A percentile compares a stretch with the other conserved stretches of the same genome.
phyloP scores from a whole-genome alignment of 441 rosid species.

The Adansonia madagascariensis region DNA sequence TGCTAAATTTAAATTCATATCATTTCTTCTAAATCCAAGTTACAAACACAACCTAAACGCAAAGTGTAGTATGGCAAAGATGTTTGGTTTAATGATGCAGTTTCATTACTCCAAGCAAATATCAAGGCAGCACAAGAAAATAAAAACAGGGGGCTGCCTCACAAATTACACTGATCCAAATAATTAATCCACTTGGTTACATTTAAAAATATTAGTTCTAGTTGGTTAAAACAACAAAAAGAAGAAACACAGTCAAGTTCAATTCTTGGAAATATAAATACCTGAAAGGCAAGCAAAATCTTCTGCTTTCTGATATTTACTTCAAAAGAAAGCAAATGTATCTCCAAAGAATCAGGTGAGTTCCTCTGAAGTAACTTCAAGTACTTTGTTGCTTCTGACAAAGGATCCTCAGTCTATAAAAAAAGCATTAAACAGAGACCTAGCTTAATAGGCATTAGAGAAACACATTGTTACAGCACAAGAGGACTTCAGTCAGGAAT shows the following conservation, averaged over 20 bases:
- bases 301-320: conserved; percentile 92
- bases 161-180: background rate
- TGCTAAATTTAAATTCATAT: background rate
- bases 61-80: background rate
- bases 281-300: conserved; percentile 94
- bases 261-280: conserved; percentile 32
- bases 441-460: conserved; percentile 26
- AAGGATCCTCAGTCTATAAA: conserved; percentile 83
- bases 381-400: conserved; percentile 90
- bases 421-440: conserved; percentile 26
- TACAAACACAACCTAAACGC: background rate
- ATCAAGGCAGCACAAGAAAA: background rate
- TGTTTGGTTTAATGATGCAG: background rate
- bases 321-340: conserved; percentile 95
- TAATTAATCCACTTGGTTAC: background rate
- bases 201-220: background rate
- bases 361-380: conserved; percentile 89
- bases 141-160: background rate
- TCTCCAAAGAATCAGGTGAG: conserved; percentile 84
- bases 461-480: background rate
- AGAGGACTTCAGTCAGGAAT: conserved; percentile 21
- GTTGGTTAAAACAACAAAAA: background rate
- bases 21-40: background rate
- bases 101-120: background rate
- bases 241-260: background rate